Evolutionary conservation across 805 yeast genomes (phyloP).

Genomic region (Schizosaccharomyces osmophilus): DNA sequence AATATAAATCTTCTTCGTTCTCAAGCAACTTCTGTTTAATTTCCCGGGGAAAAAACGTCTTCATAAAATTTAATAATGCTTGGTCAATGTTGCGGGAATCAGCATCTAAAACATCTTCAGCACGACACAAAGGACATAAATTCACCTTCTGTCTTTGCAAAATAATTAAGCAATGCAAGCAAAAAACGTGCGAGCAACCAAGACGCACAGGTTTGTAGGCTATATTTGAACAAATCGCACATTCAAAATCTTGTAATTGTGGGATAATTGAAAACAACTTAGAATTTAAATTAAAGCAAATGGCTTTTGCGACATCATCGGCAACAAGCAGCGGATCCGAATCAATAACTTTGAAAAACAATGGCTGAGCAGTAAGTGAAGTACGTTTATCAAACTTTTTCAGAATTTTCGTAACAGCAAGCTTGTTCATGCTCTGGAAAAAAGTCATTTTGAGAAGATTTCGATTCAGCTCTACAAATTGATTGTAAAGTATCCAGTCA

Average conservation of each 20-base stretch:
- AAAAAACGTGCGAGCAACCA: slow-evolving; percentile 41
- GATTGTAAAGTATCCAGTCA: slow-evolving; percentile 6
- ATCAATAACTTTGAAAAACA: slow-evolving; percentile 23
- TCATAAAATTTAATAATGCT: slow-evolving; percentile 27
- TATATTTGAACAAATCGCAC: slow-evolving; percentile 47
- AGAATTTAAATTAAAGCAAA: slow-evolving; percentile 24
- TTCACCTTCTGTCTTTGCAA: slow-evolving; percentile 32
- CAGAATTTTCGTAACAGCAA: slow-evolving; percentile 42
- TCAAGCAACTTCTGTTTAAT: slow-evolving; percentile 36
- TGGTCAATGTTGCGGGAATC: slow-evolving; percentile 35
- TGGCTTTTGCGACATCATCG: slow-evolving; percentile 25
- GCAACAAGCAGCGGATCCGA: slow-evolving; percentile 21
- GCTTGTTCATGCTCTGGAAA: slow-evolving; percentile 35
- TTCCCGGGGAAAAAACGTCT: slow-evolving; percentile 39
- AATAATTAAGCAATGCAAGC: slow-evolving; percentile 48
- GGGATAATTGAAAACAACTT: slow-evolving; percentile 36
- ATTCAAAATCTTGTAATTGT: slow-evolving; percentile 49
- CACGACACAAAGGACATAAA: slow-evolving; percentile 43
- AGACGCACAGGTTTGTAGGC: slow-evolving; percentile 51
- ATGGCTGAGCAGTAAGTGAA: slow-evolving; percentile 12
- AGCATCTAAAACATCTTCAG: slow-evolving; percentile 29
- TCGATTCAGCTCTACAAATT: slow-evolving; percentile 29
- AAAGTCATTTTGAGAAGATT: slow-evolving; percentile 31
- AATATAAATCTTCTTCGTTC: slow-evolving; percentile 23
- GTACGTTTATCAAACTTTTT: slow-evolving; percentile 61